A percentile compares a stretch with the other conserved stretches of the same genome.
Conservation (phyloP, 768 basidiomycete genomes). For the Stropharia rugosoannulata region DNA sequence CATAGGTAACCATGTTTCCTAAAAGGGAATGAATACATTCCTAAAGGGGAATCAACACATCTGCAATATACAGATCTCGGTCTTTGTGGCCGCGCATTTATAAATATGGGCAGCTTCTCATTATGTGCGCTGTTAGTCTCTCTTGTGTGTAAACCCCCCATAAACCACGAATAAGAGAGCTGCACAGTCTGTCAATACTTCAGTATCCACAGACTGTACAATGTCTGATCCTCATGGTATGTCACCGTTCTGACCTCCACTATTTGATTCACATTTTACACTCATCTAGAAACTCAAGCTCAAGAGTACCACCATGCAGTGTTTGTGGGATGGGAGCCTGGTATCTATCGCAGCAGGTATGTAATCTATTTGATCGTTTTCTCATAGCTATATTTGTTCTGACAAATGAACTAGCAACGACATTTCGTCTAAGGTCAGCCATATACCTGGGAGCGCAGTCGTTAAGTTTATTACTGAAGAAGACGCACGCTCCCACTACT, state of each 20-base stretch:
- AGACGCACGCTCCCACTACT: background rate
- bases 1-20: no score
- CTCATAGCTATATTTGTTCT: background rate
- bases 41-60: no score
- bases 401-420: background rate
- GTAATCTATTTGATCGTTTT: background rate
- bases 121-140: no score
- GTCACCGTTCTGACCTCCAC: background rate
- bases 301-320: background rate
- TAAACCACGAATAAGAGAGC: no score
- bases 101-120: no score
- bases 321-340: background rate
- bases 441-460: background rate
- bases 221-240: background rate
- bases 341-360: background rate
- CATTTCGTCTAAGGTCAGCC: background rate
- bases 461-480: background rate
- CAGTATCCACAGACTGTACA: no score
- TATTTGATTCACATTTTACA: background rate
- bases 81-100: no score
- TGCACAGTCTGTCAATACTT: no score
- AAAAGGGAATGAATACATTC: no score
- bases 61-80: no score
- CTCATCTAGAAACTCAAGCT: background rate
- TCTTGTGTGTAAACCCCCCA: no score